phyloP scores from a whole-genome alignment of 2,329 filamentous ascomycete species.

The Curvularia eragrostidis region DNA sequence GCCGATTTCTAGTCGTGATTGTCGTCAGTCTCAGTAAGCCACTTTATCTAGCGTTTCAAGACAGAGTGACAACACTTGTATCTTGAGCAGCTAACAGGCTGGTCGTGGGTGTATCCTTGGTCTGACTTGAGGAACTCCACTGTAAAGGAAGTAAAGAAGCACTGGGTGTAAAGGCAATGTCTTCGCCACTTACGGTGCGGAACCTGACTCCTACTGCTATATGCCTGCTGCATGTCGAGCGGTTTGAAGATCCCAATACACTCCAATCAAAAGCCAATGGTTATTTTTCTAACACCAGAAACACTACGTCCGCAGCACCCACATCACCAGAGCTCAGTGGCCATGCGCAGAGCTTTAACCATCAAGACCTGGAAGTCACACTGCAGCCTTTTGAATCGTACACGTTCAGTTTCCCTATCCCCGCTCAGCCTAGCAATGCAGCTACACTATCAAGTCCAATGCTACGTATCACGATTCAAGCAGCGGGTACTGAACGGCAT shows the following conservation, averaged over 20 bases:
- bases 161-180: slow-evolving; percentile 22
- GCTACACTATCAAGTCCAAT: slow-evolving; percentile 58
- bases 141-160: neutral
- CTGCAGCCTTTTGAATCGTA: slow-evolving; percentile 73
- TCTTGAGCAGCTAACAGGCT: neutral
- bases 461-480: slow-evolving; percentile 76
- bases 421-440: slow-evolving; percentile 1
- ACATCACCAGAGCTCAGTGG: slow-evolving; percentile 55
- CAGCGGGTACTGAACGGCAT: slow-evolving; percentile 66
- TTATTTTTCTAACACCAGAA: slow-evolving; percentile 43
- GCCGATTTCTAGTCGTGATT: neutral
- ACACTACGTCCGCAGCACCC: slow-evolving; percentile 36
- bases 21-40: neutral
- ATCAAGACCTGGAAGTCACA: slow-evolving; percentile 67
- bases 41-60: neutral
- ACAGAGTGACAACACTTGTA: neutral
- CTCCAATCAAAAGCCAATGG: slow-evolving; percentile 40
- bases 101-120: neutral
- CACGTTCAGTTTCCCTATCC: slow-evolving; percentile 63
- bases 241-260: slow-evolving; percentile 66
- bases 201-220: slow-evolving; percentile 80
- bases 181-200: slow-evolving; percentile 71
- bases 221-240: slow-evolving; percentile 74
- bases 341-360: slow-evolving; percentile 66
- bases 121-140: neutral